Conservation (phyloP, 2,329 filamentous ascomycete species). For the Aspergillus persii region DNA sequence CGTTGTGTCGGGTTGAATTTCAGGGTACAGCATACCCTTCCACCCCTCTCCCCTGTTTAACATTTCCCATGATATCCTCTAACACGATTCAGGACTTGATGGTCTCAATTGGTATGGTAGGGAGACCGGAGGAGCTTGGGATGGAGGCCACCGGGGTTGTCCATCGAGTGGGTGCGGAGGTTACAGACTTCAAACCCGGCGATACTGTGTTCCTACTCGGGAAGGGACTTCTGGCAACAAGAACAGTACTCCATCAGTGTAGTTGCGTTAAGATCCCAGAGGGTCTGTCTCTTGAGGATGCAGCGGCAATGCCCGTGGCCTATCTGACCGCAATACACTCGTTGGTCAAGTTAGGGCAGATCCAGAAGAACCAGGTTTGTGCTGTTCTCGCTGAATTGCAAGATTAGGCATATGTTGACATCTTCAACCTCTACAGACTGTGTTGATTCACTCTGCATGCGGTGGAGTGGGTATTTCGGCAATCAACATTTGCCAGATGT, state of each 20-base stretch:
- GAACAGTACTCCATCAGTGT: constrained; percentile 6
- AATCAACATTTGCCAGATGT: neutral
- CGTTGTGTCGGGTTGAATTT: constrained; percentile 34
- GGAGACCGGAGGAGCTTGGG: constrained; percentile 21
- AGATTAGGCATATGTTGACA: neutral
- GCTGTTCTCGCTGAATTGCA: neutral
- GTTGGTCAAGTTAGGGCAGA: constrained; percentile 21
- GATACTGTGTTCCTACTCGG: neutral
- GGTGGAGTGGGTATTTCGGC: constrained; percentile 25
- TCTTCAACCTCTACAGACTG: constrained; percentile 3
- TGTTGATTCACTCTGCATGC: constrained; percentile 26
- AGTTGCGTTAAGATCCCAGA: constrained; percentile 12
- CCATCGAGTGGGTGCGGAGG: neutral
- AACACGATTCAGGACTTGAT: constrained; percentile 23
- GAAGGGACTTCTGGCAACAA: constrained; percentile 4
- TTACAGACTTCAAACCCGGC: neutral
- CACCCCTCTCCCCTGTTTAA: too few relatives aligned
- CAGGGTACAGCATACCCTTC: constrained; percentile 15
- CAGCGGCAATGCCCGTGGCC: constrained; percentile 1
- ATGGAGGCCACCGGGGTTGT: constrained; percentile 12
- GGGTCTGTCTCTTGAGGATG: constrained; percentile 10
- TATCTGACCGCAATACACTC: constrained; percentile 19
- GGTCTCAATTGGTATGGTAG: constrained; percentile 30
- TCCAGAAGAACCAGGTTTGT: constrained; percentile 17
- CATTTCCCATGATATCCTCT: too few relatives aligned